Evolutionary conservation across 257 asterid genomes (phyloP).

Genomic region (Penstemon davidsonii): DNA sequence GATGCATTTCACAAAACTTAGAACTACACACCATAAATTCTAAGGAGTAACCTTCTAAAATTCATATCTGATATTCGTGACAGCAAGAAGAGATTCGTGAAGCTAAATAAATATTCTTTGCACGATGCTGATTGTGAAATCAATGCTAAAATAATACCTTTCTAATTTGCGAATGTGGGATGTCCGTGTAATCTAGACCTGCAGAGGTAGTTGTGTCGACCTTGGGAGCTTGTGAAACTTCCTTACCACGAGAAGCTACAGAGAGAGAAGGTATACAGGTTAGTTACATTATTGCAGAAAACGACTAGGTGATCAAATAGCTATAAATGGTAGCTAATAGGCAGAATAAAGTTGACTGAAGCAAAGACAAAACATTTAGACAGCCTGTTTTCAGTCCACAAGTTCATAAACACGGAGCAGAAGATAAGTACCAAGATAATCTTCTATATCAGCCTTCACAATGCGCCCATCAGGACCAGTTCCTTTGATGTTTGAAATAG

Average conservation of each 20-base stretch:
- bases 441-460: constrained; percentile 95
- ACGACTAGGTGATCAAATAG: background rate
- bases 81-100: constrained; percentile 16
- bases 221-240: constrained; percentile 57
- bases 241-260: constrained; percentile 83
- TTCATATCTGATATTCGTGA: constrained; percentile 13
- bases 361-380: constrained; percentile 1
- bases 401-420: constrained; percentile 1
- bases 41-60: constrained; percentile 3
- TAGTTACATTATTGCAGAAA: constrained; percentile 19
- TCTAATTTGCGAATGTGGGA: constrained; percentile 89
- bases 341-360: background rate
- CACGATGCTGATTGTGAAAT: constrained; percentile 14
- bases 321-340: background rate
- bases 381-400: background rate
- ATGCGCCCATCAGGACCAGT: constrained; percentile 96
- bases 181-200: constrained; percentile 65
- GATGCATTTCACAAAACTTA: constrained; percentile 2
- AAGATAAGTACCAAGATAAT: constrained; percentile 71
- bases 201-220: constrained; percentile 46
- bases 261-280: constrained; percentile 31
- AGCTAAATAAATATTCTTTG: constrained; percentile 16
- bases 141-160: constrained; percentile 54
- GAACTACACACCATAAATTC: background rate
- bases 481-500: constrained; percentile 81